Percentiles rank a stretch among this genome's conserved stretches.
Conservation (phyloP, 1,284 basidiomycete species). For the Porodaedalea pini region DNA sequence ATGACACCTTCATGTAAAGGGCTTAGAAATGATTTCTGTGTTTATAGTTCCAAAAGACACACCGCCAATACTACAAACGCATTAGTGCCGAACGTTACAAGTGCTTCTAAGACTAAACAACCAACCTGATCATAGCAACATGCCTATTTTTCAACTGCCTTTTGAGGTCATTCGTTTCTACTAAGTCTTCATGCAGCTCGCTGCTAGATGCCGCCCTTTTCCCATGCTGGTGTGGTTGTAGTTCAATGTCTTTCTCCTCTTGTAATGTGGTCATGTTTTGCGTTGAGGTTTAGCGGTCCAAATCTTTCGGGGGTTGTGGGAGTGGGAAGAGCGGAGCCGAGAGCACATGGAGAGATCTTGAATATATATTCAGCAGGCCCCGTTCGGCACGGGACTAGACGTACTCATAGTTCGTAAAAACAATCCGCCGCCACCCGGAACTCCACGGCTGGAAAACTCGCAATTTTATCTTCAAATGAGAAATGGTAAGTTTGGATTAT, state of each 20-base stretch:
- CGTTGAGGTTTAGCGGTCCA: too few relatives aligned
- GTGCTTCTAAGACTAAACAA: background rate
- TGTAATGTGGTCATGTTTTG: conserved; percentile 3
- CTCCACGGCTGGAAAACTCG: background rate
- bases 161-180: conserved; percentile 35
- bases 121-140: conserved; percentile 65
- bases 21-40: background rate
- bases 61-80: conserved; percentile 20
- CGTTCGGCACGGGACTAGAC: background rate
- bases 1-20: conserved; percentile 58
- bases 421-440: background rate
- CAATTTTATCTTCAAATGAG: background rate
- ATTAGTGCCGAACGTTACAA: conserved; percentile 6
- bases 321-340: background rate
- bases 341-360: too few relatives aligned
- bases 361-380: background rate
- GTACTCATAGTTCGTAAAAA: too few relatives aligned
- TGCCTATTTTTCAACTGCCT: conserved; percentile 65
- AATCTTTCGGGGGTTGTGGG: too few relatives aligned
- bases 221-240: background rate
- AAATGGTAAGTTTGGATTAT: background rate
- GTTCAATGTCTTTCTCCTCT: conserved; percentile 12
- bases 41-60: background rate
- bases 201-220: background rate
- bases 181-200: conserved; percentile 5